Evolutionary conservation across 179 eudicot genomes (phyloP).

Genomic region (Heliamphora pulchella): DNA sequence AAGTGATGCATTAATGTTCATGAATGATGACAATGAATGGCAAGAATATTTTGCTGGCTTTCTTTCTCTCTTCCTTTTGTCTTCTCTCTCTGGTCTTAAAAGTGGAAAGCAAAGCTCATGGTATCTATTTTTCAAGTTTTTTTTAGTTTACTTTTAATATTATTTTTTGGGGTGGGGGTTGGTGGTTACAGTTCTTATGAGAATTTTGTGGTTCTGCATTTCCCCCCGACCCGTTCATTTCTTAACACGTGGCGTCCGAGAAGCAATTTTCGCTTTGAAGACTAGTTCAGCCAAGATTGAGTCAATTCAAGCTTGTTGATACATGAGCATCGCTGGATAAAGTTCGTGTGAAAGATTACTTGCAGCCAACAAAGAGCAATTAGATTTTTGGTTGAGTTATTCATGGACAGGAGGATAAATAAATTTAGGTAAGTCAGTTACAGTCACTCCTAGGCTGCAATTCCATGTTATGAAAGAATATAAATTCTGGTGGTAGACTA

Average conservation of each 20-base stretch:
- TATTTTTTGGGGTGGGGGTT: no score
- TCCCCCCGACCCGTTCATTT: no score
- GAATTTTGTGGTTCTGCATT: no score
- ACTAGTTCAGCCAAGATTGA: neutral
- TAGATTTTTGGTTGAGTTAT: neutral
- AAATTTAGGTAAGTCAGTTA: neutral
- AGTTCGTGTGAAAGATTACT: neutral
- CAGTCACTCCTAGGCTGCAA: neutral
- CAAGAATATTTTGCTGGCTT: neutral
- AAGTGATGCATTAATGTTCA: neutral
- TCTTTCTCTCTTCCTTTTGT: no score
- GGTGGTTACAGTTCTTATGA: no score
- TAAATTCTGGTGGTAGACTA: slow-evolving; percentile 7
- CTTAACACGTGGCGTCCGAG: no score
- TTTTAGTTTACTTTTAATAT: no score
- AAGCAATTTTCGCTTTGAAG: neutral
- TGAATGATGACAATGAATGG: neutral
- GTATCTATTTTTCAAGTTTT: neutral
- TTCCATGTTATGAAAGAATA: neutral
- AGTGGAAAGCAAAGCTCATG: neutral
- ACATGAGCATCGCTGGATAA: neutral
- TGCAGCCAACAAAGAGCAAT: neutral
- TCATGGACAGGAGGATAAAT: neutral
- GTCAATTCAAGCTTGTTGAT: neutral
- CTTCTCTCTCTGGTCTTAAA: neutral